Conservation (phyloP, 495 filamentous ascomycete genomes). For the Penicillium macrosclerotiorum region DNA sequence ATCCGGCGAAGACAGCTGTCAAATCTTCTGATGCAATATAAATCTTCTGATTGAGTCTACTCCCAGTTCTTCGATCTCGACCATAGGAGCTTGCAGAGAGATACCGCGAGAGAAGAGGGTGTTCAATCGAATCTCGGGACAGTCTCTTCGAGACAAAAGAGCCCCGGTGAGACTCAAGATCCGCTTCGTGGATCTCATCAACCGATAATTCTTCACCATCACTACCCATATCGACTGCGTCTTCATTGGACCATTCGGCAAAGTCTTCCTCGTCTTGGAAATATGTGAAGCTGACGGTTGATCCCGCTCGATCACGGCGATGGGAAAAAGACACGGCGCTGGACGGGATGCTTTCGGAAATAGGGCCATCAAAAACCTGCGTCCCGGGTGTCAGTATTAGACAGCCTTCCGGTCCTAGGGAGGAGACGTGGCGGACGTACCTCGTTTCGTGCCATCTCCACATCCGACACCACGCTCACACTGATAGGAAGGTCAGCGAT, state of each 20-base stretch:
- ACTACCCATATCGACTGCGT: conserved; percentile 49
- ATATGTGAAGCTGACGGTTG: conserved; percentile 86
- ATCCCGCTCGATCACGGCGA: conserved; percentile 70
- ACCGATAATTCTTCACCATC: conserved; percentile 53
- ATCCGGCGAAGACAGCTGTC: conserved; percentile 88
- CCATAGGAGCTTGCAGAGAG: conserved; percentile 55
- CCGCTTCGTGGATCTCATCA: conserved; percentile 27
- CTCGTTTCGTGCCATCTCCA: conserved; percentile 99
- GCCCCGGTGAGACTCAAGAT: conserved; percentile 33
- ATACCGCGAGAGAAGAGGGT: conserved; percentile 67
- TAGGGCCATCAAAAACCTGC: conserved; percentile 87
- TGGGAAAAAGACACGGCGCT: conserved; percentile 86
- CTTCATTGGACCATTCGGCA: conserved; percentile 50
- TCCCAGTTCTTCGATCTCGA: conserved; percentile 54
- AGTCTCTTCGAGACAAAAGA: conserved; percentile 48
- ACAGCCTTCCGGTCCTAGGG: not conserved
- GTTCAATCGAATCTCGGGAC: conserved; percentile 64
- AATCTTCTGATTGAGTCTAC: conserved; percentile 77
- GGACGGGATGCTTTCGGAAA: conserved; percentile 91
- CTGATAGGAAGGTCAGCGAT: conserved; percentile 33
- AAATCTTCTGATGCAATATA: conserved; percentile 92
- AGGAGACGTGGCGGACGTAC: conserved; percentile 39
- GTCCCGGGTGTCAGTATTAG: conserved; percentile 1
- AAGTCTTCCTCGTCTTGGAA: conserved; percentile 63
- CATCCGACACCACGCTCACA: conserved; percentile 83